Evolutionary conservation across 2,329 filamentous ascomycete species (phyloP).

Genomic region (Pseudogymnoascus sp.): DNA sequence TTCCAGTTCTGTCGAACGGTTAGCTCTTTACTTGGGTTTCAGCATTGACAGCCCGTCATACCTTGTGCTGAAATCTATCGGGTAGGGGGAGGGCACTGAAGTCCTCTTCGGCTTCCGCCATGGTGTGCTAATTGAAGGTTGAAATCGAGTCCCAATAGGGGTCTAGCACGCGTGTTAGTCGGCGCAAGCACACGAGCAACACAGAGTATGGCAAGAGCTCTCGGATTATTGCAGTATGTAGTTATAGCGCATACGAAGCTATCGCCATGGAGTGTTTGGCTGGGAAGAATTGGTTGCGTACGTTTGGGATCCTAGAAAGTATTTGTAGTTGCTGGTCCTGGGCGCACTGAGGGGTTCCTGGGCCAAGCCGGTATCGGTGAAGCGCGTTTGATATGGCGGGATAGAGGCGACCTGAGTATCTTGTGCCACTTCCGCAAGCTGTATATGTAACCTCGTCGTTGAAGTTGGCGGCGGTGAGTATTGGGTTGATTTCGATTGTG

Average conservation of each 20-base stretch:
- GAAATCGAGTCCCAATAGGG: conserved; percentile 6
- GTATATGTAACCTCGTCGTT: not conserved
- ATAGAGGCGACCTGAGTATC: not conserved
- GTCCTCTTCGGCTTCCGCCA: conserved; percentile 80
- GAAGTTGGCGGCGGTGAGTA: conserved; percentile 3
- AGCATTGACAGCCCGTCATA: conserved; percentile 24
- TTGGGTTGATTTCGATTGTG: conserved; percentile 1
- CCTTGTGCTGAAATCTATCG: conserved; percentile 79
- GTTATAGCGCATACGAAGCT: not conserved
- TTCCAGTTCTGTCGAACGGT: conserved; percentile 69
- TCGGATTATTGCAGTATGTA: not conserved
- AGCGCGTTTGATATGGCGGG: not conserved
- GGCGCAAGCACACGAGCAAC: not conserved
- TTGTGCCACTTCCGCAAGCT: conserved; percentile 3
- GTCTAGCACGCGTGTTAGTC: conserved; percentile 7
- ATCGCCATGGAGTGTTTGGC: not conserved
- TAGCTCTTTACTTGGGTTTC: conserved; percentile 9
- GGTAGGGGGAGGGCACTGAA: conserved; percentile 69
- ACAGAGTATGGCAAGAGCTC: not conserved
- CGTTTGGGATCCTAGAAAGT: not conserved
- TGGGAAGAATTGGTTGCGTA: not conserved
- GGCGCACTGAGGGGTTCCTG: conserved; percentile 6
- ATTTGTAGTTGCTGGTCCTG: not conserved
- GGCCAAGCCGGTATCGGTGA: not conserved
- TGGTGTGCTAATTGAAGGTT: conserved; percentile 29